These are phyloP conservation scores for Amanita subjunquillea DNA, from an alignment of 768 basidiomycete species.

Conservation along the genomic window DNA sequence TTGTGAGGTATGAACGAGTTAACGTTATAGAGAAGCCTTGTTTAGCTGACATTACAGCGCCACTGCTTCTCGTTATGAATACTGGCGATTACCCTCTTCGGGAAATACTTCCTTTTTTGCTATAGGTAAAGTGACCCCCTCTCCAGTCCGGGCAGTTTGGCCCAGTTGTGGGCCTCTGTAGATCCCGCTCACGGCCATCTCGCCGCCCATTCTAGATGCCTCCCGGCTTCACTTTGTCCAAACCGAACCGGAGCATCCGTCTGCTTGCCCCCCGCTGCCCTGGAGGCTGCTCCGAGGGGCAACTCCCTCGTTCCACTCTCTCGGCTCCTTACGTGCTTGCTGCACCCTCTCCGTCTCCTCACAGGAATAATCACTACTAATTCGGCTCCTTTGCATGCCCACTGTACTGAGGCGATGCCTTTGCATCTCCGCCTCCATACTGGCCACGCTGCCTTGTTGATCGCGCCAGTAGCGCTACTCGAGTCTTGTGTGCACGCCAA, in stretches of 20 bases:
- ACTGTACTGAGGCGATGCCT: not conserved
- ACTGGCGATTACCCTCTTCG: constrained; percentile 15
- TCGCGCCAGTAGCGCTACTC: not conserved
- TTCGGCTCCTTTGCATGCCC: not conserved
- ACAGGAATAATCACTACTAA: not conserved
- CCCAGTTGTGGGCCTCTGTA: not conserved
- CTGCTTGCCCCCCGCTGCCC: not conserved
- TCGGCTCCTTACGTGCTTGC: constrained; percentile 3
- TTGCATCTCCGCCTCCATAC: not conserved
- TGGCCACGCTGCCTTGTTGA: not conserved
- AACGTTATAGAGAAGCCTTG: constrained; percentile 30
- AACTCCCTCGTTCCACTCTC: not conserved
- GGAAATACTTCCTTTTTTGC: constrained; percentile 6
- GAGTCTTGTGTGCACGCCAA: not conserved
- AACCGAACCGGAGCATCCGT: not conserved
- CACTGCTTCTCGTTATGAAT: constrained; percentile 33
- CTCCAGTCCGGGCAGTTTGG: not conserved
- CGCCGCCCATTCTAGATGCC: not conserved
- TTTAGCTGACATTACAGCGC: constrained; percentile 27
- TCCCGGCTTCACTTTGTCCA: not conserved
- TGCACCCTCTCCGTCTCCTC: not conserved
- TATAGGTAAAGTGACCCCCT: not conserved
- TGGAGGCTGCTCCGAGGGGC: not conserved
- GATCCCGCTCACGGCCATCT: constrained; percentile 1
- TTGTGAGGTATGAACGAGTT: constrained; percentile 24